These are phyloP conservation scores for Flueggea neowawraea DNA, from an alignment of 441 rosid species.

Conservation along the genomic window DNA sequence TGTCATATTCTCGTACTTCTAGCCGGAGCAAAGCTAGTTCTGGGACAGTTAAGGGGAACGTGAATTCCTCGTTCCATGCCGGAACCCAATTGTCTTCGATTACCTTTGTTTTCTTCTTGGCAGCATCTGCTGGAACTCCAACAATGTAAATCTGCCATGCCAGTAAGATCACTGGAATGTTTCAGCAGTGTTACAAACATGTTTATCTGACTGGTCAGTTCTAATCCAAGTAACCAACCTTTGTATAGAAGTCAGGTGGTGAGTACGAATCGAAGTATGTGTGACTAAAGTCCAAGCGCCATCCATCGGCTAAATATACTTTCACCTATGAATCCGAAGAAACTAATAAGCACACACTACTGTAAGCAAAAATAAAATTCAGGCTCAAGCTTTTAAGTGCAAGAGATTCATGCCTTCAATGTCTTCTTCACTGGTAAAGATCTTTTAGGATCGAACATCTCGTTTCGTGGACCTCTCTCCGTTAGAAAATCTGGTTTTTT, in stretches of 20 bases:
- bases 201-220: too few relatives aligned
- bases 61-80: conserved; percentile 63
- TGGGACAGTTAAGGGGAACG: conserved; percentile 76
- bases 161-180: too few relatives aligned
- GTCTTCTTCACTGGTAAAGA: conserved; percentile 40
- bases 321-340: conserved; percentile 40
- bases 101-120: conserved; percentile 53
- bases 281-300: conserved; percentile 72
- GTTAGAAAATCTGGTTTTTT: conserved; percentile 69
- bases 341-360: too few relatives aligned
- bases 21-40: conserved; percentile 69
- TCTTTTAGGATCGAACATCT: conserved; percentile 59
- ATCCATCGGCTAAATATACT: conserved; percentile 86
- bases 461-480: conserved; percentile 36
- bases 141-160: conserved; percentile 60
- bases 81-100: conserved; percentile 74
- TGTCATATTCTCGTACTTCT: conserved; percentile 72
- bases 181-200: too few relatives aligned
- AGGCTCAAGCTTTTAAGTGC: too few relatives aligned
- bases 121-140: conserved; percentile 63
- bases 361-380: too few relatives aligned
- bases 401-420: conserved; percentile 45
- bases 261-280: conserved; percentile 84
- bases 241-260: conserved; percentile 82
- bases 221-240: conserved; percentile 31